Evolutionary conservation across 1,284 basidiomycete genomes (phyloP).

Genomic region (Austropuccinia psidii): DNA sequence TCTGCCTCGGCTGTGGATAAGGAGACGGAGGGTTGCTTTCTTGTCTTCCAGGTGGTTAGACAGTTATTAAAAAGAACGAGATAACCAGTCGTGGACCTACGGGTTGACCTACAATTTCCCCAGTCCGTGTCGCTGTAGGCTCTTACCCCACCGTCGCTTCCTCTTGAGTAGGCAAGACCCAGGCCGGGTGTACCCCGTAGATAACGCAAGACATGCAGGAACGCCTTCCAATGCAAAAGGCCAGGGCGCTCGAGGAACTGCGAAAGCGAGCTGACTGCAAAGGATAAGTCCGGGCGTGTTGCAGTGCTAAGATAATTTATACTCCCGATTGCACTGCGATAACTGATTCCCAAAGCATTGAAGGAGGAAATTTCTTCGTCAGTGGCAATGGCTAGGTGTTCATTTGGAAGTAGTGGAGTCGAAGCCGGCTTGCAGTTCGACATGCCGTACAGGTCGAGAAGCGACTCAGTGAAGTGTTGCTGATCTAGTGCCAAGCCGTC

Average conservation of each 20-base stretch:
- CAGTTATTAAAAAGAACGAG: too few relatives aligned
- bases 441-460: too few relatives aligned
- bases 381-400: too few relatives aligned
- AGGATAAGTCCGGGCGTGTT: neutral
- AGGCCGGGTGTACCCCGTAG: neutral
- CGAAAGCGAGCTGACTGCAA: neutral
- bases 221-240: neutral
- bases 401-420: too few relatives aligned
- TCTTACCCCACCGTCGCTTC: too few relatives aligned
- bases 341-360: too few relatives aligned
- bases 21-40: neutral
- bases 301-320: neutral
- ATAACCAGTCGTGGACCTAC: too few relatives aligned
- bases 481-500: too few relatives aligned
- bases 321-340: neutral
- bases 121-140: too few relatives aligned
- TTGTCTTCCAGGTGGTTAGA: neutral
- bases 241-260: neutral
- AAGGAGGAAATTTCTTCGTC: too few relatives aligned
- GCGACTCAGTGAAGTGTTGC: too few relatives aligned
- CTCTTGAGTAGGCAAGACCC: neutral
- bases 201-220: neutral
- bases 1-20: neutral
- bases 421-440: too few relatives aligned
- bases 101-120: neutral